Conservation (phyloP, 495 filamentous ascomycete genomes). For the Viridothelium virens region DNA sequence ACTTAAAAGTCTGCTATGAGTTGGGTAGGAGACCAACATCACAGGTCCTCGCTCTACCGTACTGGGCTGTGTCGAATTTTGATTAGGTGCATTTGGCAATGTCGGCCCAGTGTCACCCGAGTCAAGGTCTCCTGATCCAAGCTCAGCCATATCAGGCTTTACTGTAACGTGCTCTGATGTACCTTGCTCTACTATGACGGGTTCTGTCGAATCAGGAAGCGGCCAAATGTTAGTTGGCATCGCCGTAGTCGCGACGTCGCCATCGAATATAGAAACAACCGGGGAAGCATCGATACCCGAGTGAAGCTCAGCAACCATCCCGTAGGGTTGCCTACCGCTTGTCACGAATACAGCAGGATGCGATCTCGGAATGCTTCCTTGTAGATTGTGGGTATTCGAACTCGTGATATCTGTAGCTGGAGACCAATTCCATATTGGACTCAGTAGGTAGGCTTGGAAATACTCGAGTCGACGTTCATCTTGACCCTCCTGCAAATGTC, state of each 20-base stretch:
- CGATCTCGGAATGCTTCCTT: slow-evolving; percentile 12
- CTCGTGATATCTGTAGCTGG: slow-evolving; percentile 60
- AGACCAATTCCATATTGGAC: slow-evolving; percentile 74
- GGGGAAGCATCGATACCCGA: slow-evolving; percentile 26
- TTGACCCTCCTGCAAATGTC: too few relatives aligned
- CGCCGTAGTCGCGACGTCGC: neutral
- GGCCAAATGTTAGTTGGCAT: slow-evolving; percentile 27
- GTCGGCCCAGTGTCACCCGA: too few relatives aligned
- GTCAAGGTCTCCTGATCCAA: too few relatives aligned
- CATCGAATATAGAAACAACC: slow-evolving; percentile 11
- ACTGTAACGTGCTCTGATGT: too few relatives aligned
- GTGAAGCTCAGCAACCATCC: slow-evolving; percentile 31
- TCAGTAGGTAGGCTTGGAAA: slow-evolving; percentile 42
- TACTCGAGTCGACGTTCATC: slow-evolving; percentile 19
- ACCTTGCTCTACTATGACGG: too few relatives aligned
- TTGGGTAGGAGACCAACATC: slow-evolving; percentile 20
- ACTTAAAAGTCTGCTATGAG: slow-evolving; percentile 14
- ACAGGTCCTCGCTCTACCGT: slow-evolving; percentile 4
- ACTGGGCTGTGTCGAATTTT: neutral
- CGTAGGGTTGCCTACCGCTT: slow-evolving; percentile 31
- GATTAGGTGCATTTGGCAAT: too few relatives aligned
- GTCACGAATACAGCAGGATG: slow-evolving; percentile 28
- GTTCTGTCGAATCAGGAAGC: neutral
- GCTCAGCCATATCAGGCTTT: too few relatives aligned
- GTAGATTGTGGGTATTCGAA: slow-evolving; percentile 33